Evolutionary conservation across 2,329 filamentous ascomycete genomes (phyloP).

Genomic region (Diaporthe velutina): DNA sequence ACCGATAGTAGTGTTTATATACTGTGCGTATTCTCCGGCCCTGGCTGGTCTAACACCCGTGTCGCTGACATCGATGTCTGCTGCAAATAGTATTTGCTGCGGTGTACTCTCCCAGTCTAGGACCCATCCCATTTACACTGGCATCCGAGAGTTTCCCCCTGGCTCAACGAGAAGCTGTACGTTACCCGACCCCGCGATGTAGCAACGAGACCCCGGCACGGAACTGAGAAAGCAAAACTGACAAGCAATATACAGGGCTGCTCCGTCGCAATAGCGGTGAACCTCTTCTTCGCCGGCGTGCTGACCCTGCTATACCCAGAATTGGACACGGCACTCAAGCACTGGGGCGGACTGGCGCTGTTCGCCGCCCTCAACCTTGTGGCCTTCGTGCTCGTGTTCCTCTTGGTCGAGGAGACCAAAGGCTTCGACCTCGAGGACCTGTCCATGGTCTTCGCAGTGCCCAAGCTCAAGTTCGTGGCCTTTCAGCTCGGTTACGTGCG

Average conservation of each 20-base stretch:
- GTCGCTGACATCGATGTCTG: background rate
- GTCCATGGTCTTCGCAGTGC: constrained; percentile 53
- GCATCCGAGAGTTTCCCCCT: constrained; percentile 65
- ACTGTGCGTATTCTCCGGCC: constrained; percentile 42
- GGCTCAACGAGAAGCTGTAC: constrained; percentile 59
- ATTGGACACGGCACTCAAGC: constrained; percentile 43
- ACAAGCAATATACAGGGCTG: constrained; percentile 49
- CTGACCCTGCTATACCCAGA: constrained; percentile 57
- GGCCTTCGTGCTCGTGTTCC: constrained; percentile 59
- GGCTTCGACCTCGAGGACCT: constrained; percentile 55
- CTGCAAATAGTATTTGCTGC: constrained; percentile 52
- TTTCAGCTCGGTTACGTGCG: constrained; percentile 48
- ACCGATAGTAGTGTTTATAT: constrained; percentile 52
- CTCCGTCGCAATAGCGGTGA: constrained; percentile 61
- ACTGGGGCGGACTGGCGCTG: constrained; percentile 55
- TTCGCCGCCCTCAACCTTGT: constrained; percentile 62
- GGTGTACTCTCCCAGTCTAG: constrained; percentile 56
- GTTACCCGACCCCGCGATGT: background rate
- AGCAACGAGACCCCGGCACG: background rate
- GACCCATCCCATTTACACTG: constrained; percentile 63
- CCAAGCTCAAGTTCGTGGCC: constrained; percentile 54
- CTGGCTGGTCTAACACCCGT: background rate
- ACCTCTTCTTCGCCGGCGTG: constrained; percentile 61
- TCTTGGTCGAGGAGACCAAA: constrained; percentile 59
- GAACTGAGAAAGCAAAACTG: background rate